Evolutionary conservation across 1,284 basidiomycete genomes (phyloP).

Genomic region (Boletus nobilissimus): DNA sequence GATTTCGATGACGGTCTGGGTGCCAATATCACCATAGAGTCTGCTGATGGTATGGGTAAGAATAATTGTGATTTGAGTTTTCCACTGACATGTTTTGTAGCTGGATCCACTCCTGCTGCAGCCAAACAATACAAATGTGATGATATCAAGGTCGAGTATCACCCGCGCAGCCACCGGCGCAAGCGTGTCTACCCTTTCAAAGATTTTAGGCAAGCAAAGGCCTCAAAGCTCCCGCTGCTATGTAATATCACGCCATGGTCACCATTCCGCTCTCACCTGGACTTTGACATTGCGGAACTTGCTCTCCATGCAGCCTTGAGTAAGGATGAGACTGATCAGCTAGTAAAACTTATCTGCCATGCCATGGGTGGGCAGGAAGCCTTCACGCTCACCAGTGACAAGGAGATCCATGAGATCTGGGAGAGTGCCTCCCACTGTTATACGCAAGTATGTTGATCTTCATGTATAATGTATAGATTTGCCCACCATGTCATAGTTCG

Average conservation of each 20-base stretch:
- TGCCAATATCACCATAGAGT: no score
- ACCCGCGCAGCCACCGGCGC: conserved; percentile 1
- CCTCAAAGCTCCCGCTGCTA: neutral
- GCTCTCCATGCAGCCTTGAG: conserved; percentile 10
- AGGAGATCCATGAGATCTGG: conserved; percentile 15
- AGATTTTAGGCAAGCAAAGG: neutral
- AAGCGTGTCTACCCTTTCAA: neutral
- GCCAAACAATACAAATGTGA: neutral
- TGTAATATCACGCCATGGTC: conserved; percentile 15
- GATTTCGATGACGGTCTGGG: no score
- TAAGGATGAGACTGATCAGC: neutral
- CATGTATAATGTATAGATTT: no score
- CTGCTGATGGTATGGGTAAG: no score
- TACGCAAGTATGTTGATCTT: no score
- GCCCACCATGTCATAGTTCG: neutral
- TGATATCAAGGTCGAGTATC: conserved; percentile 24
- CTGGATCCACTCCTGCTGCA: no score
- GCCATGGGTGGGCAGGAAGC: neutral
- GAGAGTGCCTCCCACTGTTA: no score
- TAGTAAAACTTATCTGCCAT: conserved; percentile 17
- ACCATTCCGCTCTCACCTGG: conserved; percentile 15
- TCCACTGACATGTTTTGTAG: no score
- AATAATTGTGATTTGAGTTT: no score
- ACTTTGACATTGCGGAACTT: conserved; percentile 29
- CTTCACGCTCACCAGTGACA: conserved; percentile 17